phyloP scores from a whole-genome alignment of 2,329 filamentous ascomycete genomes.

The Ceratocystis cacaofunesta region DNA sequence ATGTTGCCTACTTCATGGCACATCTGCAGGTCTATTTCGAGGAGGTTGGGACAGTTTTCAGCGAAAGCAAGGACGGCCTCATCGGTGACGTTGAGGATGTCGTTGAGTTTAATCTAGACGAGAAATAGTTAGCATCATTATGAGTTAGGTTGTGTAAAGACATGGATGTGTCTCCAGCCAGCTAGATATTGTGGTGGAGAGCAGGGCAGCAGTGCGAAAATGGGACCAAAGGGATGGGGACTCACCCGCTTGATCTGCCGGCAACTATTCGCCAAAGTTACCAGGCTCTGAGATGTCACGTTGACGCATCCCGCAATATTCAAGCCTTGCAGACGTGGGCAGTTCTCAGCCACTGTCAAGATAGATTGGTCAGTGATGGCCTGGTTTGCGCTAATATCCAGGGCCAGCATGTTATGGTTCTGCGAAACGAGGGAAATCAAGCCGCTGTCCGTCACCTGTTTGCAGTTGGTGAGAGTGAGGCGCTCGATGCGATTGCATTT shows the following conservation, averaged over 20 bases:
- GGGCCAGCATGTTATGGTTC: slow-evolving; percentile 66
- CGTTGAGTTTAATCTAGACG: slow-evolving; percentile 75
- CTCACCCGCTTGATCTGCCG: slow-evolving; percentile 71
- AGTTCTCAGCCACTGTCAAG: slow-evolving; percentile 62
- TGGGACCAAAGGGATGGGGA: slow-evolving; percentile 15
- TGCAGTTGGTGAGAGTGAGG: slow-evolving; percentile 82
- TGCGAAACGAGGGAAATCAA: slow-evolving; percentile 64
- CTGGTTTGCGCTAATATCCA: slow-evolving; percentile 78
- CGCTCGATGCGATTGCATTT: slow-evolving; percentile 85
- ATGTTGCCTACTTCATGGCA: slow-evolving; percentile 69
- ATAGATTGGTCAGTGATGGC: slow-evolving; percentile 75
- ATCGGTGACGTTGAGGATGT: slow-evolving; percentile 74
- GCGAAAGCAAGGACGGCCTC: slow-evolving; percentile 73
- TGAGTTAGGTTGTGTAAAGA: not conserved
- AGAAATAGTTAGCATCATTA: slow-evolving; percentile 49
- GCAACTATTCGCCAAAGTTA: slow-evolving; percentile 66
- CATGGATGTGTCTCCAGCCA: no score
- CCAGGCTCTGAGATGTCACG: slow-evolving; percentile 75
- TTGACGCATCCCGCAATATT: slow-evolving; percentile 79
- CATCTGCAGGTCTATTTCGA: slow-evolving; percentile 89
- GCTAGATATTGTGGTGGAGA: not conserved
- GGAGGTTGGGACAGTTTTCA: slow-evolving; percentile 73
- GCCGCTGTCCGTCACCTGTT: slow-evolving; percentile 67
- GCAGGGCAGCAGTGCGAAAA: not conserved
- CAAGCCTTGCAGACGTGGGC: slow-evolving; percentile 71